Conservation (phyloP, 441 rosid species). For the Gossypium schwendimanii region DNA sequence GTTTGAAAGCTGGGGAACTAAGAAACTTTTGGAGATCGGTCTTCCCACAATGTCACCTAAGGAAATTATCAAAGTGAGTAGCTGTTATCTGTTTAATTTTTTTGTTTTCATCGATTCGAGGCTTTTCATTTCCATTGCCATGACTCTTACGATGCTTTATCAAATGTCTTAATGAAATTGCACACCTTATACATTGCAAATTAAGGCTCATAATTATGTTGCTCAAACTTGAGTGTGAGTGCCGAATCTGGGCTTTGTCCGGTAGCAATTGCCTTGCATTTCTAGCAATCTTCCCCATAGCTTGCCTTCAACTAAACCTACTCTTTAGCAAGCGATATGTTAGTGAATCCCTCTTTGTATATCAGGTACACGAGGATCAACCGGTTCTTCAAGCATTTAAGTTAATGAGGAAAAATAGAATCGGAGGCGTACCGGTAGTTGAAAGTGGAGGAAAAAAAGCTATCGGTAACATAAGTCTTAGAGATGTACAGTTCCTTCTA, state of each 20-base stretch:
- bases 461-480: conserved; percentile 75
- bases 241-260: not conserved
- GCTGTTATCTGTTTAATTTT: not conserved
- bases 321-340: not conserved
- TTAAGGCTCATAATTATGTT: not conserved
- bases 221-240: not conserved
- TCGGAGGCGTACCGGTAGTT: conserved; percentile 81
- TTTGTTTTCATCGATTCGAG: not conserved
- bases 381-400: conserved; percentile 97
- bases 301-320: not conserved
- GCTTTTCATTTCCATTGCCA: not conserved
- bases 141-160: not conserved
- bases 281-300: not conserved
- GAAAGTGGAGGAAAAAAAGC: conserved; percentile 51
- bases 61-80: conserved; percentile 51
- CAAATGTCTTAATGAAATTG: not conserved
- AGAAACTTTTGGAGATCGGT: conserved; percentile 78
- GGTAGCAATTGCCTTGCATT: not conserved
- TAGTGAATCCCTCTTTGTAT: conserved; percentile 1
- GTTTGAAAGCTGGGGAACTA: conserved; percentile 93
- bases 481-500: conserved; percentile 83
- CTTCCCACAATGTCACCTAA: conserved; percentile 63
- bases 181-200: not conserved
- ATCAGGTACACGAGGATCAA: conserved; percentile 74
- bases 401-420: conserved; percentile 69